Evolutionary conservation across 768 basidiomycete species (phyloP), one percentile per base, ranked within the genome.

Genomic region (Amanita molliuscula): DNA sequence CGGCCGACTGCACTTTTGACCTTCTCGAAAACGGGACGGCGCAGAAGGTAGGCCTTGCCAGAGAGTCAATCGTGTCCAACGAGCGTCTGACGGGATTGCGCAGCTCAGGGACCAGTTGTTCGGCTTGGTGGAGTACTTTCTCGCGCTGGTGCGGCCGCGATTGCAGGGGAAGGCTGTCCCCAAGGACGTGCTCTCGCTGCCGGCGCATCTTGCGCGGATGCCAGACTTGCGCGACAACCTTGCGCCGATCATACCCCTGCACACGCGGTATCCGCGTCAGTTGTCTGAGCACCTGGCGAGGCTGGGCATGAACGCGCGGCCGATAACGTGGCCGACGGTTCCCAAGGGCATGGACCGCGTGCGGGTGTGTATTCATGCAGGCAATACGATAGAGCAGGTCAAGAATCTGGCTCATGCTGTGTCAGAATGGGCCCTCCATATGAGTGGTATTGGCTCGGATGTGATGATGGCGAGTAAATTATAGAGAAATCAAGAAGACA

Each of bases 281-380:
- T 78, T 96, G 21, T 84, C 92, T 0, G 69, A 77, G 0, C 76
- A 82, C 60, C 81, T 96, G 40, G 59, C 65, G 40, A 50, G 64
- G 18, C 65, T 67, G 2, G 75, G 76, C 1, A 74, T 86, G 58
- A 81, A 82, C 55, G 85, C 83, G 0, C 79, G 83, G 3, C 81
- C 87, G 3, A 90, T 92, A 36, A 81, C 78, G 8, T 85, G 83
- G 71, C 94, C 95, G 0, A 96, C 93, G 0, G 93, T 96, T 0
- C 90, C 93, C 0, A 83, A 82, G 47, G 92, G 89, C 7, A 77
- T 76, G 52, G 86, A 93, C 53, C 77, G 93, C 15, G 83, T 97
- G 2, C 67, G 94, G 2, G 77, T 97, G n/a, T 97, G 94, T 62
- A 59, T 97, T 23, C 88, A 93, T 58, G 81, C 91, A 0, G 80